phyloP scores from a whole-genome alignment of 164 flowering plant species.

The Liquidambar formosana region DNA sequence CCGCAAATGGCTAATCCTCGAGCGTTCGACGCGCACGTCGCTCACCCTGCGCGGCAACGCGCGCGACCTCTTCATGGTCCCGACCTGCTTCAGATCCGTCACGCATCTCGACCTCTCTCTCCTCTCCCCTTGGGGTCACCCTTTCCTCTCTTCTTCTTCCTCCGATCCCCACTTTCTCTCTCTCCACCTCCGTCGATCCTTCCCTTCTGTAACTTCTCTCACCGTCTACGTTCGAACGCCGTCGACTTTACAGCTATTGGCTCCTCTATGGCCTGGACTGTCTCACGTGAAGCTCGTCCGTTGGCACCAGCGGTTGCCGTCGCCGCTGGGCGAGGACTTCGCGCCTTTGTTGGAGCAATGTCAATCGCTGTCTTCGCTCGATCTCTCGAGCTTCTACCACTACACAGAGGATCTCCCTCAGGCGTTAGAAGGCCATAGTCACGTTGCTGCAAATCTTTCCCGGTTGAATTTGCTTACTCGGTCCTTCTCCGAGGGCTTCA shows the following conservation, averaged over 20 bases:
- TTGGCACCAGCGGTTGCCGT: conserved; percentile 75
- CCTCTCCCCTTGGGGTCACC: conserved; percentile 83
- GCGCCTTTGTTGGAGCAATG: conserved; percentile 39
- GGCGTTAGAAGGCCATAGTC: conserved; percentile 39
- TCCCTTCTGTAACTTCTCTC: conserved; percentile 62
- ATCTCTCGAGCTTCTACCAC: conserved; percentile 75
- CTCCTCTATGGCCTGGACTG: conserved; percentile 54
- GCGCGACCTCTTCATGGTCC: conserved; percentile 61
- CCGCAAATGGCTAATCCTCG: conserved; percentile 56
- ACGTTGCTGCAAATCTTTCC: conserved; percentile 33
- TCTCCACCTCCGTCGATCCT: conserved; percentile 51
- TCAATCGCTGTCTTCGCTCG: conserved; percentile 38
- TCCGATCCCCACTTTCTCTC: conserved; percentile 43
- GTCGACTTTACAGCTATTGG: conserved; percentile 42
- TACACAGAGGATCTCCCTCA: conserved; percentile 87
- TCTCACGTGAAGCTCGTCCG: conserved; percentile 64
- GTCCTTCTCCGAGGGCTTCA: conserved; percentile 71
- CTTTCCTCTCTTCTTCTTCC: conserved; percentile 38
- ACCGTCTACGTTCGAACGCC: conserved; percentile 61
- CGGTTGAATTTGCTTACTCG: conserved; percentile 50
- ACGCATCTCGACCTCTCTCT: conserved; percentile 76
- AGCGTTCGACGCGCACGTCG: conserved; percentile 64
- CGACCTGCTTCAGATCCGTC: conserved; percentile 54
- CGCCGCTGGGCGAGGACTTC: conserved; percentile 59
- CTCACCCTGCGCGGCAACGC: conserved; percentile 85